phyloP scores from a whole-genome alignment of 2,329 filamentous ascomycete genomes.

The Clonostachys byssicola region DNA sequence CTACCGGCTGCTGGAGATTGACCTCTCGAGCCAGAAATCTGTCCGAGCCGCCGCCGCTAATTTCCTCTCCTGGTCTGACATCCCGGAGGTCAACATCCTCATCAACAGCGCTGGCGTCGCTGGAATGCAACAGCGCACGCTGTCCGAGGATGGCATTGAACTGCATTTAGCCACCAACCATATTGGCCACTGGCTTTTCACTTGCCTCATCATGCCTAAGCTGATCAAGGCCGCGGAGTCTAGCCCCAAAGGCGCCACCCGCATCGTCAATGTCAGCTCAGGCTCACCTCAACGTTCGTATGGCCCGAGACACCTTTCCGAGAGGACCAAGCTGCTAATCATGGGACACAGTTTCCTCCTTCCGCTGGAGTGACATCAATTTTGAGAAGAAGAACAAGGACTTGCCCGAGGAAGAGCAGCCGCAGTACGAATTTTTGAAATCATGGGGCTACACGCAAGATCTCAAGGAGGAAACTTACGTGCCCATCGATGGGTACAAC shows the following conservation, averaged over 20 bases:
- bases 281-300: conserved; percentile 26
- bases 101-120: conserved; percentile 34
- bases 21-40: conserved; percentile 29
- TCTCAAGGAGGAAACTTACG: conserved; percentile 9
- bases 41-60: conserved; percentile 28
- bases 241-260: conserved; percentile 18
- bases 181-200: conserved; percentile 29
- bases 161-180: conserved; percentile 28
- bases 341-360: conserved; percentile 2
- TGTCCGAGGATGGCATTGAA: conserved; percentile 28
- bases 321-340: too few relatives aligned
- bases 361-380: conserved; percentile 36
- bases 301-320: neutral
- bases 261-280: conserved; percentile 37
- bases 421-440: conserved; percentile 3
- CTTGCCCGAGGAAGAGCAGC: conserved; percentile 10
- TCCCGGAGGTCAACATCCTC: conserved; percentile 25
- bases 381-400: conserved; percentile 25
- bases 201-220: conserved; percentile 26
- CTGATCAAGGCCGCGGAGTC: conserved; percentile 18
- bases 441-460: conserved; percentile 8
- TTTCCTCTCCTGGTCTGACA: conserved; percentile 18
- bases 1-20: conserved; percentile 23
- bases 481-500: conserved; percentile 16
- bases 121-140: conserved; percentile 19